Base-by-base conservation (phyloP, 192 early-diverging fungal genomes). In the Coemansia erecta region DNA sequence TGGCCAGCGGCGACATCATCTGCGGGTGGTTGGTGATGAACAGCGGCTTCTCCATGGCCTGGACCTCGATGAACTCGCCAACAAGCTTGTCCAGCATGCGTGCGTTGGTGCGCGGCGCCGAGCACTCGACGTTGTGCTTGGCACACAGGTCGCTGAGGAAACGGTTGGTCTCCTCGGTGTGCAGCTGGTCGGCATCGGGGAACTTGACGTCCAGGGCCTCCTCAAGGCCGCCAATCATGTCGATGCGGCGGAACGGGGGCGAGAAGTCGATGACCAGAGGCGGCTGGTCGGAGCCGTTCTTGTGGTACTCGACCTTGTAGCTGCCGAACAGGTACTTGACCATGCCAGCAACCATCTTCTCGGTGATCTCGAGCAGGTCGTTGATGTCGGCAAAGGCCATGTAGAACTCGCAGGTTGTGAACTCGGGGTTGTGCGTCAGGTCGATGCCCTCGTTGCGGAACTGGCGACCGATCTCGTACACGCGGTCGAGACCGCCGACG, bases 361-460 rank as follows among this genome's bases (percentile, higher is more conserved):
- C 97, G 58, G 95, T 98, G 66, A 98, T 90, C 26, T 95, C 88
- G 89, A 99, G 92, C 54, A 99, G 71, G 73, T 99, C 95, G 71
- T 90, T 86, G 82, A 97, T 89, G 73, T 99, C 95, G 33, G 95
- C 97, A 73, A 96, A 99, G 15, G 97, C 97, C 95, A 96, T 96
- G 83, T 99, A 98, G 82, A 99, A 98, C 83, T 99, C 97, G 78
- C 90, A 93, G 21, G 94, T 98, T 43, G 97, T 98, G 83, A 99
- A 98, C 81, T 99, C 97, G 57, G 97, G 97, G 84, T 99, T 99
- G 86, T 99, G 97, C 37, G 95, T 98, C 69, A 96, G 74, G 73
- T 99, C 97, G 63, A 99, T 99, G 42, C 86, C 85, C 73, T 99
- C 97, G 81, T 99, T 99, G 68, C 97, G 89, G 91, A 99, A 99